These are phyloP conservation scores for Penicillium silybi DNA, from an alignment of 495 filamentous ascomycete species.

Conservation along the genomic window DNA sequence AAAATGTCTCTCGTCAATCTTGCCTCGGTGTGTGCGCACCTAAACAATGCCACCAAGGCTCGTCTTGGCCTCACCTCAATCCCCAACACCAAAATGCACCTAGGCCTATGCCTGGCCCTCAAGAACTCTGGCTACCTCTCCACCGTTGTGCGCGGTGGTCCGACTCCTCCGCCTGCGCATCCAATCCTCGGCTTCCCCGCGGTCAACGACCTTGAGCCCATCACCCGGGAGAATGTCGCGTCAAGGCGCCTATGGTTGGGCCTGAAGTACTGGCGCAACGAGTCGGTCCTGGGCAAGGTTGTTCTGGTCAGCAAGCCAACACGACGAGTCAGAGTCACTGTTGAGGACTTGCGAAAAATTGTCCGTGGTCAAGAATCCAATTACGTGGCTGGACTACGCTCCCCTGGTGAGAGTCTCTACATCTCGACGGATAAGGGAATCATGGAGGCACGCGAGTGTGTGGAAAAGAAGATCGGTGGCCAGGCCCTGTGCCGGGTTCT, in stretches of 20 bases:
- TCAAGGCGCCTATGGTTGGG: conserved; percentile 83
- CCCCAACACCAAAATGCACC: conserved; percentile 75
- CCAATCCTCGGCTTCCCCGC: conserved; percentile 43
- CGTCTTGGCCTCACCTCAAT: conserved; percentile 85
- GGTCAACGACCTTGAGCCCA: conserved; percentile 45
- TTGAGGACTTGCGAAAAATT: conserved; percentile 56
- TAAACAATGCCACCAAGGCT: conserved; percentile 88
- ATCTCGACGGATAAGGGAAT: conserved; percentile 75
- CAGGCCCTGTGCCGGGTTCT: conserved; percentile 71
- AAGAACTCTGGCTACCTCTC: conserved; percentile 80
- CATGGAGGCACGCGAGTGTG: conserved; percentile 80
- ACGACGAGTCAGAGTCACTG: conserved; percentile 61
- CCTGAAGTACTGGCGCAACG: conserved; percentile 87
- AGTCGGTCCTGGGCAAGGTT: conserved; percentile 75
- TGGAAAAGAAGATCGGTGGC: conserved; percentile 81
- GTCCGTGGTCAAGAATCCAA: conserved; percentile 61
- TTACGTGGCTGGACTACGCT: conserved; percentile 66
- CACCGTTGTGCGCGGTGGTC: conserved; percentile 74
- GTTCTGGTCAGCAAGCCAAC: conserved; percentile 72
- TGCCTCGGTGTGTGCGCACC: conserved; percentile 79
- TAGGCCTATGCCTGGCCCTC: conserved; percentile 68
- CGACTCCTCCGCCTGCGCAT: conserved; percentile 58
- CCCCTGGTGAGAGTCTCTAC: conserved; percentile 80
- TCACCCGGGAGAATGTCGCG: conserved; percentile 76
- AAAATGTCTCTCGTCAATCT: conserved; percentile 85